Percentiles rank a stretch among this genome's conserved stretches.
phyloP scores from a whole-genome alignment of 345 rosid species.

The sweet orange (Citrus sinensis) region DVS_A1.0 CM039167.1:10590501-10591000 shows the following conservation, averaged over 20 bases:
- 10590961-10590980: slow-evolving; percentile 14
- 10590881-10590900: slow-evolving; percentile 56
- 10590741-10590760: background rate
- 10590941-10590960: slow-evolving; percentile 21
- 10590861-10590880: slow-evolving; percentile 46
- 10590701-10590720: slow-evolving; percentile 42
- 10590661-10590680: slow-evolving; percentile 43
- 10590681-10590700: slow-evolving; percentile 35
- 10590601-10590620: slow-evolving; percentile 62
- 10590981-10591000: background rate
- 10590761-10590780: background rate
- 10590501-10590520: slow-evolving; percentile 53
- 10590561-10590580: slow-evolving; percentile 53
- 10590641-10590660: slow-evolving; percentile 49
- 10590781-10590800: background rate
- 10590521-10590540: slow-evolving; percentile 45
- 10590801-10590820: slow-evolving; percentile 1
- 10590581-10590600: slow-evolving; percentile 56
- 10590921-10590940: slow-evolving; percentile 9
- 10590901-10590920: slow-evolving; percentile 13
- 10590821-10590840: slow-evolving; percentile 55
- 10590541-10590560: slow-evolving; percentile 47
- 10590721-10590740: background rate
- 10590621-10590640: slow-evolving; percentile 52
- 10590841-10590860: slow-evolving; percentile 43